These are phyloP conservation scores for Priceomyces medius DNA, from an alignment of 805 yeast species.

Conservation along the genomic window DNA sequence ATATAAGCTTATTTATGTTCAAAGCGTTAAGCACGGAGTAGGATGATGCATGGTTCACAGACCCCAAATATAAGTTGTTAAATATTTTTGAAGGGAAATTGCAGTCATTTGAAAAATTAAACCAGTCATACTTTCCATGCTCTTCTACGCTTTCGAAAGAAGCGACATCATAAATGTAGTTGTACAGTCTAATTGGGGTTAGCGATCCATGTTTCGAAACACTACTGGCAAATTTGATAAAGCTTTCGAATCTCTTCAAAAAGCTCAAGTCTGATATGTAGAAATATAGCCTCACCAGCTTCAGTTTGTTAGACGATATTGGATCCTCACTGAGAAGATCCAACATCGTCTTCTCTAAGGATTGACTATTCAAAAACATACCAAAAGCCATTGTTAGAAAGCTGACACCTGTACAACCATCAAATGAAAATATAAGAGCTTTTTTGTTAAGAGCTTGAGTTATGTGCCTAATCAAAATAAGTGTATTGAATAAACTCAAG, in stretches of 20 bases:
- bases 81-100: slow-evolving; percentile 36
- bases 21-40: slow-evolving; percentile 23
- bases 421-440: slow-evolving; percentile 33
- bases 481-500: slow-evolving; percentile 27
- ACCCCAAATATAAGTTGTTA: slow-evolving; percentile 31
- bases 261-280: slow-evolving; percentile 29
- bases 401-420: slow-evolving; percentile 39
- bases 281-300: slow-evolving; percentile 25
- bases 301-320: slow-evolving; percentile 3
- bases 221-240: slow-evolving; percentile 18
- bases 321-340: slow-evolving; percentile 10
- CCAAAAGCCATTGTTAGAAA: slow-evolving; percentile 20
- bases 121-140: slow-evolving; percentile 30
- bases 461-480: slow-evolving; percentile 25
- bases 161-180: neutral
- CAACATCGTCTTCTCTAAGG: slow-evolving; percentile 25
- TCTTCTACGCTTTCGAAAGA: neutral
- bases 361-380: slow-evolving; percentile 3
- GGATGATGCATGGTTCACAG: slow-evolving; percentile 34
- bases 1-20: slow-evolving; percentile 25
- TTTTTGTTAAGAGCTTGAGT: slow-evolving; percentile 17
- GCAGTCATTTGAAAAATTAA: slow-evolving; percentile 26
- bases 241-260: slow-evolving; percentile 29
- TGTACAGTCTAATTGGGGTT: neutral
- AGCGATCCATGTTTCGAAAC: too few species aligned